Evolutionary conservation across 2,329 filamentous ascomycete species (phyloP).

Genomic region (Byssothecium circinans): DNA sequence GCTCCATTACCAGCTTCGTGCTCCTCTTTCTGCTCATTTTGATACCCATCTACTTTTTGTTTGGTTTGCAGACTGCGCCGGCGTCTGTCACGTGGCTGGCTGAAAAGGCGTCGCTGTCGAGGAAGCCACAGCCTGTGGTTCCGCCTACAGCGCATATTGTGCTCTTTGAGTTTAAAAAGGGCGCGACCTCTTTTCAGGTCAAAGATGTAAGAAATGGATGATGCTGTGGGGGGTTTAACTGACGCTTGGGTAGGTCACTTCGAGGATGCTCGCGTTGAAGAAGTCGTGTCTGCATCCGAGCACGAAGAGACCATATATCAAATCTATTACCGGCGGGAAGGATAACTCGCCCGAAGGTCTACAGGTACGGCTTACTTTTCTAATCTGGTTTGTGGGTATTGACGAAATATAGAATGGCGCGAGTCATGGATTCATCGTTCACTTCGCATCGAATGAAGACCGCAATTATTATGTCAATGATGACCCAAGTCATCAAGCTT

Average conservation of each 20-base stretch:
- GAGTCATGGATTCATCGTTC: conserved; percentile 49
- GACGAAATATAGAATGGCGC: conserved; percentile 42
- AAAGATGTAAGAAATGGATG: conserved; percentile 27
- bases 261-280: conserved; percentile 33
- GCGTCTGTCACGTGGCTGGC: conserved; percentile 11
- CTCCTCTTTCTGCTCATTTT: conserved; percentile 18
- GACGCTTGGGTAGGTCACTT: conserved; percentile 25
- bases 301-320: conserved; percentile 29
- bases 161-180: conserved; percentile 39
- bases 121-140: conserved; percentile 12
- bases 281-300: conserved; percentile 34
- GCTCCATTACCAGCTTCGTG: conserved; percentile 7
- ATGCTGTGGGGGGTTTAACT: background rate
- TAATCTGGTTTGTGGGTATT: background rate
- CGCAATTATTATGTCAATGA: conserved; percentile 48
- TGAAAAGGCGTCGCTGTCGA: conserved; percentile 17
- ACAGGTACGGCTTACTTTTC: conserved; percentile 22
- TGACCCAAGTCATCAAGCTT: conserved; percentile 45
- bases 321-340: conserved; percentile 34
- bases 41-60: conserved; percentile 13
- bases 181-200: conserved; percentile 23
- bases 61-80: conserved; percentile 9
- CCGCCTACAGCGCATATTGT: conserved; percentile 36
- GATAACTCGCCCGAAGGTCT: conserved; percentile 38
- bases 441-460: conserved; percentile 46